These are phyloP conservation scores for Colletotrichum abscissum DNA, from an alignment of 2,329 filamentous ascomycete species.

Conservation along the genomic window DNA sequence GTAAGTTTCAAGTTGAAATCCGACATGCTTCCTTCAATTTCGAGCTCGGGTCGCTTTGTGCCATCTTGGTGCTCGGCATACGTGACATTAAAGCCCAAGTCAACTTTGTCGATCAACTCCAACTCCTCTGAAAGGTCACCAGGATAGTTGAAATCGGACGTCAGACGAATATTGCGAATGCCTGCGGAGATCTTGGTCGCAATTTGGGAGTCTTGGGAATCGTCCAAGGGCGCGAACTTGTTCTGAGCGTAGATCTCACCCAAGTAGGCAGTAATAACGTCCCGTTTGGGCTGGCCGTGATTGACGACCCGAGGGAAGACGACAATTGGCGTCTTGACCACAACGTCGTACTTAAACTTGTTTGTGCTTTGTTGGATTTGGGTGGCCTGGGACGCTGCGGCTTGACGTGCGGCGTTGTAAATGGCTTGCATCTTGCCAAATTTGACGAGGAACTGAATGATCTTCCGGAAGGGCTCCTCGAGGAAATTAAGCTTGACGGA, in stretches of 20 bases:
- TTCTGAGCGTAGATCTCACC: slow-evolving; percentile 99
- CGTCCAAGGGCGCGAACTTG: slow-evolving; percentile 86
- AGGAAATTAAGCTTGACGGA: slow-evolving; percentile 98
- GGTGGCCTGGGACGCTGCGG: slow-evolving; percentile 91
- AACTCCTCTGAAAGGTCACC: slow-evolving; percentile 82
- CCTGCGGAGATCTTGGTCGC: slow-evolving; percentile 93
- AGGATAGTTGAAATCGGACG: slow-evolving; percentile 87
- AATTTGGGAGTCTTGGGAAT: slow-evolving; percentile 76
- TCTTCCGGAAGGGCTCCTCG: slow-evolving; percentile 97
- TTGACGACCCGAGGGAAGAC: slow-evolving; percentile 87
- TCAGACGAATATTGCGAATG: slow-evolving; percentile 91
- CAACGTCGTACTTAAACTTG: slow-evolving; percentile 92
- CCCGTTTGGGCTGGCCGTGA: slow-evolving; percentile 76
- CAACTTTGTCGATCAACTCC: slow-evolving; percentile 97
- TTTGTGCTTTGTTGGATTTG: slow-evolving; percentile 92
- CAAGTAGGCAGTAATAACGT: slow-evolving; percentile 90
- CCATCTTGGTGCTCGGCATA: slow-evolving; percentile 88
- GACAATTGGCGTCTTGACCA: slow-evolving; percentile 94
- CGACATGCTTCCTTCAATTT: slow-evolving; percentile 92
- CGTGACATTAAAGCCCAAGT: slow-evolving; percentile 91
- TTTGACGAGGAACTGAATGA: slow-evolving; percentile 97
- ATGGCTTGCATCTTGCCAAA: slow-evolving; percentile 99
- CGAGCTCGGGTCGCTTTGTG: slow-evolving; percentile 85
- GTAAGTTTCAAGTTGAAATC: slow-evolving; percentile 91
- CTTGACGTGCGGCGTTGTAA: slow-evolving; percentile 96